Base-by-base conservation (phyloP, 2,329 filamentous ascomycete genomes). In the Arthroderma sp. region DNA sequence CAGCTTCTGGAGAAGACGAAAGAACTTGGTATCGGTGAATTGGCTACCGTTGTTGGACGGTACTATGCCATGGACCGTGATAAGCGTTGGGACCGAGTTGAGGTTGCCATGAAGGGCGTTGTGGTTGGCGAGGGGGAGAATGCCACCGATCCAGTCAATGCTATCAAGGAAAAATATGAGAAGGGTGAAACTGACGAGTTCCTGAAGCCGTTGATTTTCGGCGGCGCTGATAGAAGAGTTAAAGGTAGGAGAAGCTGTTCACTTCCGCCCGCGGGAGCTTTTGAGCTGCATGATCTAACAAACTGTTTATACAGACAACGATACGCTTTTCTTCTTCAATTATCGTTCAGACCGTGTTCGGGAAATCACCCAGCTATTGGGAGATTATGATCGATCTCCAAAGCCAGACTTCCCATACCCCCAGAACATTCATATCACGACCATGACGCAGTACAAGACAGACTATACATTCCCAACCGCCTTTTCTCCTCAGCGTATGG, bases 1-100 rank as follows among this genome's bases (percentile, higher is more conserved):
- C 78, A 88, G 63, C 75, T 98, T 32, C 67, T 95, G 49, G 78
- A 83, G 47, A 83, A 80, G 56, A 78, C 77, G 53, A 80, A 91
- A 68, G 86, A 96, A 65, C 76, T 94, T 53, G 88, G 86, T 38
- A 68, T 82, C 51, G 91, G 89, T 54, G 76, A 95, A 67, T 77
- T 98, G 53, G 89, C 86, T 30, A 95, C 91, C 33, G 77, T 96
- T 40, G 89, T 96, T 49, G 91, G 91, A 49, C 81, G 89, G 56
- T 98, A 96, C 80, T 98, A 85, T 66, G 86, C 87, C 68, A 98
- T 98, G 91, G 91, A 98, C 73, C 88, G 91, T 56, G 91, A 98
- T 67, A 96, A 96, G 86, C 80, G 91, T 65, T 98, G 91, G 91
- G 91, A 98, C 62, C 78, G 91, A 62, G 74, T 94, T 54, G 86